Evolutionary conservation across 2,329 filamentous ascomycete genomes (phyloP).

Genomic region (Penicillium sp.): DNA sequence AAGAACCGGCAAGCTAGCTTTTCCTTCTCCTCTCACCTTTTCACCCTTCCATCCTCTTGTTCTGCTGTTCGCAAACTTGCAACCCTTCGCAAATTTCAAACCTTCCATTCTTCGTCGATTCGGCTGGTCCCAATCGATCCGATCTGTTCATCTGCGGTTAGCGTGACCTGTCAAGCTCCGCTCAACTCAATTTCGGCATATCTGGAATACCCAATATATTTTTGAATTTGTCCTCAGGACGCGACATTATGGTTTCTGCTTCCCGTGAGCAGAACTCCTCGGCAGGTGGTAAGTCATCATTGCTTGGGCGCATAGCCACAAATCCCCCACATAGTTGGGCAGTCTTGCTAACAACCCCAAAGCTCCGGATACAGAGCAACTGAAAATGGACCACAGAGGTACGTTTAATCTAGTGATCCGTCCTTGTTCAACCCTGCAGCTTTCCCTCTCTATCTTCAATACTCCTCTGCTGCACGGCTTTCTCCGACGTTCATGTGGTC

Average conservation of each 20-base stretch:
- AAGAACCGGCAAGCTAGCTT: constrained; percentile 1
- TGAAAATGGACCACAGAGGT: constrained; percentile 2
- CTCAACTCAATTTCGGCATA: constrained; percentile 1
- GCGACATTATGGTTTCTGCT: constrained; percentile 14
- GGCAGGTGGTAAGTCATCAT: constrained; percentile 8
- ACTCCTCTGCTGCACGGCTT: background rate
- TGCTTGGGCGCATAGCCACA: background rate
- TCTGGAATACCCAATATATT: constrained; percentile 1
- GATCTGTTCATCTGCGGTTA: background rate
- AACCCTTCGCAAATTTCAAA: background rate
- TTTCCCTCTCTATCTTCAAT: background rate
- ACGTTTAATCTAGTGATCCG: background rate
- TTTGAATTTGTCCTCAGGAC: constrained; percentile 1
- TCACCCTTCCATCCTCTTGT: constrained; percentile 1
- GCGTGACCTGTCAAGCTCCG: background rate
- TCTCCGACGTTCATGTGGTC: constrained; percentile 2
- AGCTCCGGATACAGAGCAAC: constrained; percentile 3
- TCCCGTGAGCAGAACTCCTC: constrained; percentile 14
- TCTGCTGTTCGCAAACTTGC: constrained; percentile 2
- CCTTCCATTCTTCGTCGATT: constrained; percentile 1
- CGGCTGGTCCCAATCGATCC: constrained; percentile 10
- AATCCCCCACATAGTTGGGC: background rate
- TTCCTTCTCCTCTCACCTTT: constrained; percentile 1
- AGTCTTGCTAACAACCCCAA: constrained; percentile 2
- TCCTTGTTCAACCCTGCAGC: background rate